Base-by-base conservation (phyloP, 1,284 basidiomycete genomes). In the Trichosporon faecale region DNA sequence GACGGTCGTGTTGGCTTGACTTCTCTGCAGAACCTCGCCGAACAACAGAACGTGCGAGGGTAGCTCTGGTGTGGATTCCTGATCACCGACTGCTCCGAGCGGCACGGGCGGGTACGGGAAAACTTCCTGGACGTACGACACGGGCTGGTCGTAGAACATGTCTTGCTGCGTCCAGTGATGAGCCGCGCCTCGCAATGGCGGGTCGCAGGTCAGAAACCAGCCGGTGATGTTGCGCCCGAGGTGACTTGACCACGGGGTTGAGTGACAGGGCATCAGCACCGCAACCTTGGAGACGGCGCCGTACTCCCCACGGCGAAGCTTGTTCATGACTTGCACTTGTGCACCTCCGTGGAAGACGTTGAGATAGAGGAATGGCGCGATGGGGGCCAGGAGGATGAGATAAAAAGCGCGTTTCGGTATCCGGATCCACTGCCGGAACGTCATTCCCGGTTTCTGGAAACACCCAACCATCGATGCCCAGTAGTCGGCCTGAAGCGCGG, bases 191-290 rank as follows among this genome's bases (percentile, higher is more conserved):
- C 14, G 82, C 1, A 95, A 81, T 0, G 95, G 95, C 1, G 95
- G 95, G 77, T 97, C 95, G 77, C 95, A 98, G 3, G 92, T 91
- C 31, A 98, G 79, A 60, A 91, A 89, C 94, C 95, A 98, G 73
- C 86, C 86, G 11, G 91, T 85, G 49, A 89, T 86, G 14, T 86
- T 16, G 6, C 27, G 83, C 35, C 88, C 85, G 79, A 99, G 82
- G 82, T 95, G 91, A 4, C 94, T 90, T 77, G 94, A 91, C 86
- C 94, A 96, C 2, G 96, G 96, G 0, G 92, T 94, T n/a, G 94
- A 97, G 84, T 99, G 97, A 76, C 97, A 99, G 2, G 97, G 97
- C 92, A 95, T 96, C 21, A 98, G 84, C 72, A 94, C 90, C 0
- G 92, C 94, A 16, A 97, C 83, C 8, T 89, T 89, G 0, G 65